Conservation (phyloP, 2,329 filamentous ascomycete genomes). For the Pyricularia grisea region DNA sequence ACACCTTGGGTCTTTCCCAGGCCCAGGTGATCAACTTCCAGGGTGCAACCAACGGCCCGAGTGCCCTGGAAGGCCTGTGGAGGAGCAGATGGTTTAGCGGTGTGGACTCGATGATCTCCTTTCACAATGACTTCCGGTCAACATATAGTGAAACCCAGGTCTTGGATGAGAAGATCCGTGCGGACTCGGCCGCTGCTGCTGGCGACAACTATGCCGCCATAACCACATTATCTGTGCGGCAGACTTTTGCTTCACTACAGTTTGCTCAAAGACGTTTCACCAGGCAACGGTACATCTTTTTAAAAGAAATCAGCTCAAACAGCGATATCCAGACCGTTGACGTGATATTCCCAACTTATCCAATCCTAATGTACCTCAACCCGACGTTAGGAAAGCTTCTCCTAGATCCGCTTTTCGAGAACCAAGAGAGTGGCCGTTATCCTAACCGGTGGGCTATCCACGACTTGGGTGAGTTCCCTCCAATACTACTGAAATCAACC, state of each 20-base stretch:
- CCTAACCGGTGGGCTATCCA: constrained; percentile 72
- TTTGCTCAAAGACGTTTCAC: constrained; percentile 55
- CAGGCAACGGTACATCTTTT: constrained; percentile 63
- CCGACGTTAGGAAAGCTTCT: constrained; percentile 69
- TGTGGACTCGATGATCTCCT: constrained; percentile 57
- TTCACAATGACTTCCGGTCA: constrained; percentile 63
- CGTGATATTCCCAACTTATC: constrained; percentile 75
- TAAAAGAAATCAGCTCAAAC: constrained; percentile 85
- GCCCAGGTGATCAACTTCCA: constrained; percentile 69
- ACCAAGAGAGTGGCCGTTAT: constrained; percentile 71
- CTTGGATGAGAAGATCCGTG: constrained; percentile 60
- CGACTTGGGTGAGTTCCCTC: constrained; percentile 37
- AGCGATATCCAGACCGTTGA: constrained; percentile 83
- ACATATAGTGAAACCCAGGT: constrained; percentile 47
- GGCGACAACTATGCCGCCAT: constrained; percentile 68
- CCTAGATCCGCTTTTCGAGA: constrained; percentile 68
- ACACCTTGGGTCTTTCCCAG: constrained; percentile 70
- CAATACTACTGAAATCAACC: too few relatives aligned
- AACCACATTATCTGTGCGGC: constrained; percentile 69
- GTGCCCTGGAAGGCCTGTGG: constrained; percentile 66
- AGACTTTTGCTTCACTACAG: constrained; percentile 68
- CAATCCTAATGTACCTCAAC: constrained; percentile 77
- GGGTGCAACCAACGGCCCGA: constrained; percentile 51
- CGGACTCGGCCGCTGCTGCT: constrained; percentile 56
- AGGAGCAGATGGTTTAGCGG: constrained; percentile 58